phyloP scores from a whole-genome alignment of 768 basidiomycete genomes.

The Xanthoconium stramineum region DNA sequence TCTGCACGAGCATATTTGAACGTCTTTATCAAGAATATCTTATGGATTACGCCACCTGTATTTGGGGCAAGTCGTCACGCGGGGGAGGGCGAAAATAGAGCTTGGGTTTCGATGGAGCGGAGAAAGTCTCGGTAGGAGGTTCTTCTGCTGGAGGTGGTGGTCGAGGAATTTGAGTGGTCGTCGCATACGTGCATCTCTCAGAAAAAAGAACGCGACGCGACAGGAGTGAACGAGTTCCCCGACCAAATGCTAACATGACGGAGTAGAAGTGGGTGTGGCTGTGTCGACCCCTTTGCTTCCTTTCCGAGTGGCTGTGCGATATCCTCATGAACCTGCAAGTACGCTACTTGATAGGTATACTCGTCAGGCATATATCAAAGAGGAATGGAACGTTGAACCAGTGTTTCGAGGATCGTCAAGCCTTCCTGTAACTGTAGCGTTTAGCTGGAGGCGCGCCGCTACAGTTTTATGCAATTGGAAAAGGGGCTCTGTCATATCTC shows the following conservation, averaged over 20 bases:
- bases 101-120: conserved; percentile 42
- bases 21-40: background rate
- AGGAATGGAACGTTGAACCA: too few relatives aligned
- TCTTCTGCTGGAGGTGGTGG: conserved; percentile 28
- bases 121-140: conserved; percentile 39
- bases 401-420: too few relatives aligned
- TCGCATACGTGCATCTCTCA: conserved; percentile 15
- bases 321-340: too few relatives aligned
- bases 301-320: conserved; percentile 4
- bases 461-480: background rate
- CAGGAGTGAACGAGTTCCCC: conserved; percentile 6
- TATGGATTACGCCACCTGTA: conserved; percentile 31
- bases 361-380: too few relatives aligned
- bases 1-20: conserved; percentile 14
- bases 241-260: conserved; percentile 18
- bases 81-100: conserved; percentile 41
- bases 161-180: conserved; percentile 21
- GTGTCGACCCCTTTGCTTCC: background rate
- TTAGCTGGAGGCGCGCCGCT: background rate
- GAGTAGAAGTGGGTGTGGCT: conserved; percentile 4
- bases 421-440: too few relatives aligned
- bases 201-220: conserved; percentile 8
- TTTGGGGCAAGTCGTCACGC: conserved; percentile 40
- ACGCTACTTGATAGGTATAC: too few relatives aligned
- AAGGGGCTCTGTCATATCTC: background rate